phyloP scores from a whole-genome alignment of 768 basidiomycete species.

The Agrocybe praecox region DNA sequence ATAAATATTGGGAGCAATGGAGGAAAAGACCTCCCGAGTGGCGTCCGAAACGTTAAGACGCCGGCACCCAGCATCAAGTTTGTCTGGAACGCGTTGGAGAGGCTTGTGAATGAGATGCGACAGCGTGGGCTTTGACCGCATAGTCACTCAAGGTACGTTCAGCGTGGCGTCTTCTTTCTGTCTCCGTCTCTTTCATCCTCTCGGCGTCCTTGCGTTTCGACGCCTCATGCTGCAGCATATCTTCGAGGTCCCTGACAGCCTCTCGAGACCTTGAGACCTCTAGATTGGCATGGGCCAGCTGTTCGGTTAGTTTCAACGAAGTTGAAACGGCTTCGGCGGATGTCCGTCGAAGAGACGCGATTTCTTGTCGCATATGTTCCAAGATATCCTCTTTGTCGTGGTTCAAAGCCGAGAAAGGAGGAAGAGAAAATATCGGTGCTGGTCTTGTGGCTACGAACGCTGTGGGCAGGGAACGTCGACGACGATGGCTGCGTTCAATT shows the following conservation, averaged over 20 bases:
- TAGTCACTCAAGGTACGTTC: constrained; percentile 25
- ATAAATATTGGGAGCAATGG: background rate
- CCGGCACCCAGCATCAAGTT: background rate
- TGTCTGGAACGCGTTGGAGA: background rate
- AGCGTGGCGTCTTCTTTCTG: constrained; percentile 42
- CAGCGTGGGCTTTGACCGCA: background rate
- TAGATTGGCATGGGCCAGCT: constrained; percentile 65
- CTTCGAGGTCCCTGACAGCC: constrained; percentile 56
- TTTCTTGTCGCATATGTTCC: constrained; percentile 68
- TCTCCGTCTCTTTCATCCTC: constrained; percentile 49
- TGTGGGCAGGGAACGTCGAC: constrained; percentile 39
- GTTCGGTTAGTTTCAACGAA: constrained; percentile 67
- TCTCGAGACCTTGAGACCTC: constrained; percentile 60
- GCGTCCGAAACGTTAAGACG: background rate
- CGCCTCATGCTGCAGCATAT: constrained; percentile 61
- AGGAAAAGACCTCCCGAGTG: background rate
- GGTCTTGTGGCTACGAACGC: constrained; percentile 30
- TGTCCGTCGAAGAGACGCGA: constrained; percentile 63
- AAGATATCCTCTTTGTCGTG: constrained; percentile 44
- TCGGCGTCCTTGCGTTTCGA: constrained; percentile 59
- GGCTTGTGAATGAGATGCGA: background rate
- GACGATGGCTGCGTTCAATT: constrained; percentile 45
- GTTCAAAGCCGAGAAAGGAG: constrained; percentile 42
- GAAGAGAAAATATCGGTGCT: constrained; percentile 39
- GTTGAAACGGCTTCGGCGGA: constrained; percentile 69